These are phyloP conservation scores for Leccinum variabile DNA, from an alignment of 1,284 basidiomycete genomes.

Conservation along the genomic window DNA sequence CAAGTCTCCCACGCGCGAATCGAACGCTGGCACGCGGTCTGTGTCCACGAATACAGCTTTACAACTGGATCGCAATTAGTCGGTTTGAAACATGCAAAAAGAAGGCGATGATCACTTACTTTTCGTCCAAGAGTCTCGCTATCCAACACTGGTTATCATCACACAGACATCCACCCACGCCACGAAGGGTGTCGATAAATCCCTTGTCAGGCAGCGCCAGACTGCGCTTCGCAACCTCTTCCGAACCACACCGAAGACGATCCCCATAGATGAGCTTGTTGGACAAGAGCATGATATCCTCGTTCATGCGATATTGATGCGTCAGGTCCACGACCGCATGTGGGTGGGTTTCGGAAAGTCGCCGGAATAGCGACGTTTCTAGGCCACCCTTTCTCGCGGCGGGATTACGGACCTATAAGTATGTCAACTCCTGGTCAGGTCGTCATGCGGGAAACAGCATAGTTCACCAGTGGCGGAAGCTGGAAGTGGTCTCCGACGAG, in stretches of 20 bases:
- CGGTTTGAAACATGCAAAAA: not conserved
- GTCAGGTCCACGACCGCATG: constrained; percentile 80
- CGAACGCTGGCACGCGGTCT: constrained; percentile 71
- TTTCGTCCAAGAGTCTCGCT: constrained; percentile 60
- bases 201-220: constrained; percentile 54
- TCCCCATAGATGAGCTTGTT: constrained; percentile 88
- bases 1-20: constrained; percentile 83
- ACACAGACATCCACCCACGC: constrained; percentile 30
- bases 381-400: constrained; percentile 83
- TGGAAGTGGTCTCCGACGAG: constrained; percentile 98
- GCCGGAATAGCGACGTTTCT: constrained; percentile 88
- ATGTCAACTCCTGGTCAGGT: constrained; percentile 1
- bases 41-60: constrained; percentile 95
- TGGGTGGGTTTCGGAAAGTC: constrained; percentile 84
- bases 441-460: not conserved
- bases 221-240: constrained; percentile 60
- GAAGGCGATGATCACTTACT: constrained; percentile 39
- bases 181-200: constrained; percentile 46
- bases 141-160: constrained; percentile 66
- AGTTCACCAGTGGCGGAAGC: constrained; percentile 83
- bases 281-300: constrained; percentile 92
- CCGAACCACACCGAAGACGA: constrained; percentile 77
- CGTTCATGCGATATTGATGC: constrained; percentile 96
- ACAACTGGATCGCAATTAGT: constrained; percentile 46
- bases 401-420: constrained; percentile 72